Evolutionary conservation across 768 basidiomycete genomes (phyloP).

Genomic region (Boletus edulis): DNA sequence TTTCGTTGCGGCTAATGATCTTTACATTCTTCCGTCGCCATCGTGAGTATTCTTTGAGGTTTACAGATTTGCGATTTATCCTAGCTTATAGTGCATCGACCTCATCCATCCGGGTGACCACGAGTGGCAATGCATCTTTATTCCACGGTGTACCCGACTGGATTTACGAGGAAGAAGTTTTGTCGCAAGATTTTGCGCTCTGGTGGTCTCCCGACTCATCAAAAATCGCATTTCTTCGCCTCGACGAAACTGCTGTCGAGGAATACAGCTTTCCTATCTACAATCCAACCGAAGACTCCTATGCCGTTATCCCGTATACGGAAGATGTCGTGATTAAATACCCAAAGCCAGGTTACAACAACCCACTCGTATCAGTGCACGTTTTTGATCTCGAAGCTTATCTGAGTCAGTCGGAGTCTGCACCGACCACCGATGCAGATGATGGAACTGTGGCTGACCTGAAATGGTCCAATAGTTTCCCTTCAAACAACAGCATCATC

Average conservation of each 20-base stretch:
- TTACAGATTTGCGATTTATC: slow-evolving; percentile 2
- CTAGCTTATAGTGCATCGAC: slow-evolving; percentile 32
- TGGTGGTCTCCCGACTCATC: slow-evolving; percentile 82
- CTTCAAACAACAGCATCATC: slow-evolving; percentile 65
- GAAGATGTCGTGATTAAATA: slow-evolving; percentile 63
- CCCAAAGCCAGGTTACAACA: slow-evolving; percentile 87
- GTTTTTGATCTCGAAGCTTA: slow-evolving; percentile 76
- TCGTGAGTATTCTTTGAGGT: slow-evolving; percentile 41
- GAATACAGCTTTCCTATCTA: slow-evolving; percentile 90
- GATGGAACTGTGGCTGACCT: slow-evolving; percentile 51
- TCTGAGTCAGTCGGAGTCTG: slow-evolving; percentile 34
- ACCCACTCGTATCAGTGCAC: slow-evolving; percentile 80
- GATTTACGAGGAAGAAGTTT: slow-evolving; percentile 96
- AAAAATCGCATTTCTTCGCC: slow-evolving; percentile 75
- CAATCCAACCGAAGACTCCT: slow-evolving; percentile 74
- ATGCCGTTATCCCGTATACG: slow-evolving; percentile 78
- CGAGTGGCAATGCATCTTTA: slow-evolving; percentile 74
- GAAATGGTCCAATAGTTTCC: slow-evolving; percentile 63
- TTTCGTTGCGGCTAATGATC: slow-evolving; percentile 81
- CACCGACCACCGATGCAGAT: slow-evolving; percentile 30
- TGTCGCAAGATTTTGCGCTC: slow-evolving; percentile 65
- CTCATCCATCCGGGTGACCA: slow-evolving; percentile 71
- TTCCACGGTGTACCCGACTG: slow-evolving; percentile 97
- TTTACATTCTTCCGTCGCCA: slow-evolving; percentile 77
- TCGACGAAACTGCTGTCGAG: slow-evolving; percentile 87